These are phyloP conservation scores for Phytophthora ramorum DNA, from an alignment of 352 stramenopile species.

Conservation along the genomic window DNA sequence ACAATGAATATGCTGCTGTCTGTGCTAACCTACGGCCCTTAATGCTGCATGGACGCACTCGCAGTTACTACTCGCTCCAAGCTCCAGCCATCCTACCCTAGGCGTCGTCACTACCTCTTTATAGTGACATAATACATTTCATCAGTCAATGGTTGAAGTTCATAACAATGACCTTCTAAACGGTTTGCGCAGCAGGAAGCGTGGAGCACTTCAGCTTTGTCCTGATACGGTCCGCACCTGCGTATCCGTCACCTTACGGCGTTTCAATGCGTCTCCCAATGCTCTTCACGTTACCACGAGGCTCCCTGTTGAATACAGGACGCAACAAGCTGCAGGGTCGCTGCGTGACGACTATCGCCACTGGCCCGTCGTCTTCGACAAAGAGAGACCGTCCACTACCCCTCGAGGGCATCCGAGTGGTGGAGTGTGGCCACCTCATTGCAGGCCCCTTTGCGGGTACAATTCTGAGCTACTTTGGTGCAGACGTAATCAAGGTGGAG, in stretches of 20 bases:
- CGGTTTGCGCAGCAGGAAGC: constrained; percentile 24
- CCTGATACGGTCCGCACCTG: not conserved
- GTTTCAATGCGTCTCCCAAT: constrained; percentile 11
- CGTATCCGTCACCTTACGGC: not conserved
- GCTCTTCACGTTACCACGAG: constrained; percentile 9
- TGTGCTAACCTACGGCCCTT: constrained; percentile 2
- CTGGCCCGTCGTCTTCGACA: constrained; percentile 13
- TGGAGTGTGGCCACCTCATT: constrained; percentile 86
- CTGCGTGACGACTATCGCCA: constrained; percentile 48
- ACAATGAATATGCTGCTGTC: not conserved
- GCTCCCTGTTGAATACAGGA: constrained; percentile 14
- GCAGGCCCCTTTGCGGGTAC: constrained; percentile 82
- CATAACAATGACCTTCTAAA: constrained; percentile 23
- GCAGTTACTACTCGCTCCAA: constrained; percentile 58
- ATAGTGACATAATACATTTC: constrained; percentile 17
- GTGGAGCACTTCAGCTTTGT: constrained; percentile 27
- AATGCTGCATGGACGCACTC: not conserved
- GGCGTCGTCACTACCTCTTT: not conserved
- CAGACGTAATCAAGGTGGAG: constrained; percentile 93
- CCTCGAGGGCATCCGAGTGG: constrained; percentile 74
- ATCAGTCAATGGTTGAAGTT: constrained; percentile 36
- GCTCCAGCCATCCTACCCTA: constrained; percentile 28
- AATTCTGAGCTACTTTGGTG: constrained; percentile 91
- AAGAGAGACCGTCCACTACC: constrained; percentile 44
- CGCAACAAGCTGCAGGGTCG: constrained; percentile 15